phyloP scores from a whole-genome alignment of 768 basidiomycete species.

The Boletus patriciae region DNA sequence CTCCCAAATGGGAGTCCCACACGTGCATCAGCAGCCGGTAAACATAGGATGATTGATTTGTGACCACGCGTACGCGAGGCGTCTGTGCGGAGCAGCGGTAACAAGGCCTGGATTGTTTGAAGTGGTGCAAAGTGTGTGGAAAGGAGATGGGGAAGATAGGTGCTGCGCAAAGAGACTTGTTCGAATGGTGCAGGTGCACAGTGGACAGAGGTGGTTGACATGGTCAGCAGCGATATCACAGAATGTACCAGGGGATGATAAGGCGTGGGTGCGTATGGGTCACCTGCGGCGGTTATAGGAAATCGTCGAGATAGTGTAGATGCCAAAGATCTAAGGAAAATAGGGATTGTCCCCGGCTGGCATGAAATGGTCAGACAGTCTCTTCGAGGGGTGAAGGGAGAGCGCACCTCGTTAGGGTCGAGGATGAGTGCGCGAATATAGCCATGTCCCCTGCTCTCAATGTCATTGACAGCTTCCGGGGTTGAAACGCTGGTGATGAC shows the following conservation, averaged over 20 bases:
- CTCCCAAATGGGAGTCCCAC: conserved; percentile 69
- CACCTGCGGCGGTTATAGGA: conserved; percentile 75
- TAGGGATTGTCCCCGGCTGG: conserved; percentile 68
- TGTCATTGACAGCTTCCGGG: conserved; percentile 57
- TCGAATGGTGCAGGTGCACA: conserved; percentile 62
- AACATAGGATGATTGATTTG: conserved; percentile 63
- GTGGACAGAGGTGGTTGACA: conserved; percentile 42
- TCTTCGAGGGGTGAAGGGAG: not conserved
- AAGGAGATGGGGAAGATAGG: conserved; percentile 70
- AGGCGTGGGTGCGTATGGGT: conserved; percentile 70
- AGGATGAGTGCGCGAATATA: conserved; percentile 81
- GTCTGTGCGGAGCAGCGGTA: conserved; percentile 74
- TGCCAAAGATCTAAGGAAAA: conserved; percentile 78
- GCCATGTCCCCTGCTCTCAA: conserved; percentile 70
- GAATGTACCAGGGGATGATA: conserved; percentile 73
- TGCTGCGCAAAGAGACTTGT: conserved; percentile 58
- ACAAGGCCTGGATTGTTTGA: conserved; percentile 70
- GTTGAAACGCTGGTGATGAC: conserved; percentile 78
- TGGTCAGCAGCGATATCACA: conserved; percentile 71
- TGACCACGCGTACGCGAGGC: conserved; percentile 49
- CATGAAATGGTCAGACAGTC: conserved; percentile 7
- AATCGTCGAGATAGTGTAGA: conserved; percentile 81
- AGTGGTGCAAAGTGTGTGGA: conserved; percentile 78
- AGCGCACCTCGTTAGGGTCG: conserved; percentile 69
- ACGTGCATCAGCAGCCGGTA: conserved; percentile 70